A percentile compares a stretch with the other conserved stretches of the same genome.
phyloP scores from a whole-genome alignment of 257 asterid genomes.

The Lithospermum erythrorhizon region DNA sequence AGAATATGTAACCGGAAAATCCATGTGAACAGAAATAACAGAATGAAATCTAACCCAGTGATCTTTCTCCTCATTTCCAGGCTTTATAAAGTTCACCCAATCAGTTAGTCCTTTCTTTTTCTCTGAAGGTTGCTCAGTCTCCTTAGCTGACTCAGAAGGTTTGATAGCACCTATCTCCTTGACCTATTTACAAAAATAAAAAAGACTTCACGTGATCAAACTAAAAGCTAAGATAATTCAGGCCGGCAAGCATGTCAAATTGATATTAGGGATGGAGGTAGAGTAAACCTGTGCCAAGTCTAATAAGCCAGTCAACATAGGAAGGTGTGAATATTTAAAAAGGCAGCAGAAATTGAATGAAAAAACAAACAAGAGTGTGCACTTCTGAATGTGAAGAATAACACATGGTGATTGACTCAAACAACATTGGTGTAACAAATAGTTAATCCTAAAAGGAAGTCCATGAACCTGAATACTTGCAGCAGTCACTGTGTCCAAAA shows the following conservation, averaged over 20 bases:
- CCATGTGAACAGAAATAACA: background rate
- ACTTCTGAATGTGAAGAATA: no score
- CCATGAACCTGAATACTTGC: conserved; percentile 80
- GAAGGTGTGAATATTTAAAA: no score
- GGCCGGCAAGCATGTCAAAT: background rate
- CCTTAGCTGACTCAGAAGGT: conserved; percentile 38
- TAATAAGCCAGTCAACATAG: background rate
- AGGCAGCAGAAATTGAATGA: no score
- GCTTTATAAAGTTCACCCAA: conserved; percentile 72
- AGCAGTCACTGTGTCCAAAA: conserved; percentile 74
- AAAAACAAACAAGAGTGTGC: no score
- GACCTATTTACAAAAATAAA: conserved; percentile 31
- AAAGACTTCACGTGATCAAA: background rate
- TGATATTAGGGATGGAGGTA: background rate
- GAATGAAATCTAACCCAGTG: conserved; percentile 64
- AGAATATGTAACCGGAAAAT: background rate
- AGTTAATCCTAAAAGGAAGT: background rate
- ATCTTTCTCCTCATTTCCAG: conserved; percentile 71
- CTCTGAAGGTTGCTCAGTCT: conserved; percentile 55
- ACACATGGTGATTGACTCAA: no score
- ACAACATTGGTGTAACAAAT: no score
- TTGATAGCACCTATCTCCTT: conserved; percentile 59
- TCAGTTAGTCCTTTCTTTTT: conserved; percentile 62
- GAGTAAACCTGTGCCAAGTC: background rate
- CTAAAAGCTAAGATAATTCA: no score